Percentiles rank a stretch among this genome's conserved stretches.
phyloP scores from a whole-genome alignment of 106 monocot genomes.

The Allium fistulosum region DNA sequence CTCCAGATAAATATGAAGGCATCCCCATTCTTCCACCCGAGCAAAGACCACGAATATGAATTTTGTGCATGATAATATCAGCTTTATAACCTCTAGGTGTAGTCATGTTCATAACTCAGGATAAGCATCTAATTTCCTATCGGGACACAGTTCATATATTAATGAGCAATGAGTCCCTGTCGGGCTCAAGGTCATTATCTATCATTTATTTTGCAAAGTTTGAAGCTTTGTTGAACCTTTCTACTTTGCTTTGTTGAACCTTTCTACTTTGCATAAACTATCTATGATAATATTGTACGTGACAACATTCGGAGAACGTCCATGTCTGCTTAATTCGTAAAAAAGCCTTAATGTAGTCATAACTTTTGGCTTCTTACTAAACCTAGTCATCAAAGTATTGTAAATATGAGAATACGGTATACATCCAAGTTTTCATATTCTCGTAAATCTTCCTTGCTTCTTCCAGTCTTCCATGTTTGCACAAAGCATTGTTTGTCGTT shows the following conservation, averaged over 20 bases:
- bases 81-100: constrained; percentile 24
- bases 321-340: constrained; percentile 15
- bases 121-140: constrained; percentile 63
- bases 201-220: constrained; percentile 71
- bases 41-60: constrained; percentile 80
- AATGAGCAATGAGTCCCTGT: constrained; percentile 69
- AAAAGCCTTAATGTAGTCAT: constrained; percentile 20
- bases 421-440: constrained; percentile 36
- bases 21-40: constrained; percentile 45
- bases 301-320: constrained; percentile 51
- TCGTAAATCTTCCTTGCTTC: constrained; percentile 52
- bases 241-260: constrained; percentile 8
- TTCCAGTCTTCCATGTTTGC: constrained; percentile 42
- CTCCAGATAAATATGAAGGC: constrained; percentile 40
- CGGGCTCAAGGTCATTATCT: constrained; percentile 71
- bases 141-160: constrained; percentile 72
- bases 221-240: constrained; percentile 33
- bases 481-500: constrained; percentile 8
- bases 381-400: constrained; percentile 70
- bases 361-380: constrained; percentile 27
- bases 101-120: constrained; percentile 49
- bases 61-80: constrained; percentile 64
- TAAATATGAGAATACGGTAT: constrained; percentile 49
- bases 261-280: constrained; percentile 67
- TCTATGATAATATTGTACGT: constrained; percentile 82